Evolutionary conservation across 176 grass and related monocot genomes (phyloP).

Genomic region (Carex cristatella): DNA sequence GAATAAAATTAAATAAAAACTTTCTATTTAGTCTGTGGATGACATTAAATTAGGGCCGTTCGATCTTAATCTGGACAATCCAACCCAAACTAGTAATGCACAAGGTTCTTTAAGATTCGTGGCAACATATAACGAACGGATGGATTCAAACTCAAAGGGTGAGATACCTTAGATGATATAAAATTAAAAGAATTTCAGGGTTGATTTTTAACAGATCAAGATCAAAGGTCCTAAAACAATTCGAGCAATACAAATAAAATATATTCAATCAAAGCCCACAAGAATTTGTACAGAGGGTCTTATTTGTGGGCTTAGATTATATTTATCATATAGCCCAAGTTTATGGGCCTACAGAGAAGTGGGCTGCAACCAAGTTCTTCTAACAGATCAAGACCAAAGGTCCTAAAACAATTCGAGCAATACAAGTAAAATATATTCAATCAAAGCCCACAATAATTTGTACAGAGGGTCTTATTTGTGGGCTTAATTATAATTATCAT

Average conservation of each 20-base stretch:
- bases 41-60: too few species aligned
- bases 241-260: neutral
- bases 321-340: neutral
- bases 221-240: neutral
- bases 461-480: neutral
- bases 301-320: too few species aligned
- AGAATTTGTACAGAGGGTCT: neutral
- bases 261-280: neutral
- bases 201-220: neutral
- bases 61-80: too few species aligned
- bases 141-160: too few species aligned
- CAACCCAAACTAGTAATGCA: too few species aligned
- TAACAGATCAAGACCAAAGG: neutral
- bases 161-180: too few species aligned
- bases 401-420: neutral
- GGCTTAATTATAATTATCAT: neutral
- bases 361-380: neutral
- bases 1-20: too few species aligned
- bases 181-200: neutral
- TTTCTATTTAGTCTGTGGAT: too few species aligned
- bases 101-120: too few species aligned
- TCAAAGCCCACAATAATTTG: neutral
- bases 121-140: too few species aligned
- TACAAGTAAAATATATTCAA: neutral
- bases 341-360: too few species aligned